Conservation (phyloP, 2,329 filamentous ascomycete genomes). For the Elsinoe batatas region DNA sequence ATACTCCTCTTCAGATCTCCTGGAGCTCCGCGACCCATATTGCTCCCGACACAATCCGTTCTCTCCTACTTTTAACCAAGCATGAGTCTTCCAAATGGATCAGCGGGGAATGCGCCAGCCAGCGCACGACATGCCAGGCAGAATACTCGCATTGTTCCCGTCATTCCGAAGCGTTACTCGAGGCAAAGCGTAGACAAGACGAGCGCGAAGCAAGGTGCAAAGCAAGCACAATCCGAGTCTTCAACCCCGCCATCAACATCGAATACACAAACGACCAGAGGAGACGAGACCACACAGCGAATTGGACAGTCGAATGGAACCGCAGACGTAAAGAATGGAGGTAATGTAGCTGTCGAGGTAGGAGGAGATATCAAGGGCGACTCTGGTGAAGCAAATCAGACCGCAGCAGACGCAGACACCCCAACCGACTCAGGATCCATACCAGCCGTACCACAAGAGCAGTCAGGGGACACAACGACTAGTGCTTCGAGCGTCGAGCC, state of each 20-base stretch:
- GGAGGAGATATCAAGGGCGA: neutral
- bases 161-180: conserved; percentile 6
- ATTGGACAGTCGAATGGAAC: neutral
- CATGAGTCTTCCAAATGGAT: conserved; percentile 8
- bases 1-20: neutral
- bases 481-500: too few species aligned
- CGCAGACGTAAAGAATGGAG: neutral
- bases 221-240: neutral
- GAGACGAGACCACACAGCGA: neutral
- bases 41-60: neutral
- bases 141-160: conserved; percentile 9
- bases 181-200: neutral
- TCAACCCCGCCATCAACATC: neutral
- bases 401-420: too few species aligned
- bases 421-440: too few species aligned
- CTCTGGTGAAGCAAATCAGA: too few species aligned
- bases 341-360: neutral
- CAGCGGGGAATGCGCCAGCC: conserved; percentile 10
- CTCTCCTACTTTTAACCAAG: neutral
- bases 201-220: neutral
- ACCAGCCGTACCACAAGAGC: too few species aligned
- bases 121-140: conserved; percentile 8
- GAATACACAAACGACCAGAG: neutral
- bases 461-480: too few species aligned
- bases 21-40: conserved; percentile 9